Conservation (phyloP, 164 flowering plant species). For the Magnolia changhungtana region DNA sequence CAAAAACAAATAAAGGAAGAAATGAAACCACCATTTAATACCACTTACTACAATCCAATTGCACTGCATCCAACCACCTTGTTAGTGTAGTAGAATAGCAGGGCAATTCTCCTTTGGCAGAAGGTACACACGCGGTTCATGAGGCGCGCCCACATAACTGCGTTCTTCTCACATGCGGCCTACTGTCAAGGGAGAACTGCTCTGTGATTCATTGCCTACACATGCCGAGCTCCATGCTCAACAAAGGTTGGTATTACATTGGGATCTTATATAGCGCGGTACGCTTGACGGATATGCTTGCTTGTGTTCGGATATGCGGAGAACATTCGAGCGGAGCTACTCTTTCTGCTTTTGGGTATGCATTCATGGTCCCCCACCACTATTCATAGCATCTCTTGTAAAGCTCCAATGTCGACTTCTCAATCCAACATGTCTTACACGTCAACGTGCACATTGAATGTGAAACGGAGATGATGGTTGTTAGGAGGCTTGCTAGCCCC, state of each 20-base stretch:
- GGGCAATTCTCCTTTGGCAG: conserved; percentile 11
- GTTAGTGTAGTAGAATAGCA: background rate
- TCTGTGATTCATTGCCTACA: background rate
- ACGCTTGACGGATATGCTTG: background rate
- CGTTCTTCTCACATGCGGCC: background rate
- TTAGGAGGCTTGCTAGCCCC: background rate
- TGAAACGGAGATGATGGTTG: background rate
- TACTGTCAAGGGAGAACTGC: conserved; percentile 2
- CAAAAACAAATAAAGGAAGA: background rate
- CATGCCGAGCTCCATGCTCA: background rate
- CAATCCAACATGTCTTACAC: background rate
- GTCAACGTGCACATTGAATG: background rate
- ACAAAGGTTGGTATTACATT: background rate
- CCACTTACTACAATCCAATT: background rate
- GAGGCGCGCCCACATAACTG: background rate
- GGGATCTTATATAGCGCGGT: background rate
- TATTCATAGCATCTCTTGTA: background rate
- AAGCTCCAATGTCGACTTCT: background rate
- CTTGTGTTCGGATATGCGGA: background rate
- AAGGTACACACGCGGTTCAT: background rate
- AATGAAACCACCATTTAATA: background rate
- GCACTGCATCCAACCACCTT: background rate
- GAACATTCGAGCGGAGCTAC: background rate
- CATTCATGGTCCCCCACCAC: conserved; percentile 1
- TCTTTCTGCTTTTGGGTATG: background rate